Percentiles rank a stretch among this genome's conserved stretches.
These are phyloP conservation scores for Aspergillus biplanus DNA, from an alignment of 495 filamentous ascomycete genomes.

Conservation along the genomic window DNA sequence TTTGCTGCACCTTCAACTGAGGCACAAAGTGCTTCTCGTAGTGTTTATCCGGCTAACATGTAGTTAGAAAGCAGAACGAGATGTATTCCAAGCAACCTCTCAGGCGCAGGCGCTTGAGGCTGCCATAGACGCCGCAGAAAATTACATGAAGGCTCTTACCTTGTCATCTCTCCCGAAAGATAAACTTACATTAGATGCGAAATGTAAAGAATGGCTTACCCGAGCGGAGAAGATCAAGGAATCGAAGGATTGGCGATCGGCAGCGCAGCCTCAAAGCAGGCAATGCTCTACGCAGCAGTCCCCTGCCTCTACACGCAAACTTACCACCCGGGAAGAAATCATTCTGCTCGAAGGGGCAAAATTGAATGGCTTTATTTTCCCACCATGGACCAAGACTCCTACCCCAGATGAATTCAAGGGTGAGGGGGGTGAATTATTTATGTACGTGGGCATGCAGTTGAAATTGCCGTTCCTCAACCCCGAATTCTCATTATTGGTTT, in stretches of 20 bases:
- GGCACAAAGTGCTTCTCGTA: background rate
- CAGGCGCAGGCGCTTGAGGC: slow-evolving; percentile 71
- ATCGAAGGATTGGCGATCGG: slow-evolving; percentile 40
- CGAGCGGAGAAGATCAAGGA: slow-evolving; percentile 75
- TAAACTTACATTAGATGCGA: slow-evolving; percentile 60
- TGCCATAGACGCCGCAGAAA: slow-evolving; percentile 73
- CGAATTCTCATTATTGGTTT: background rate
- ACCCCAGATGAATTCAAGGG: slow-evolving; percentile 54
- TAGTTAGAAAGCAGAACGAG: slow-evolving; percentile 63
- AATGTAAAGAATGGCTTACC: slow-evolving; percentile 67
- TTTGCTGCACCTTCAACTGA: background rate
- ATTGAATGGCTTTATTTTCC: slow-evolving; percentile 79
- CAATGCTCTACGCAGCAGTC: slow-evolving; percentile 28
- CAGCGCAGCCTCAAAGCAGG: slow-evolving; percentile 24
- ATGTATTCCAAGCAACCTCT: slow-evolving; percentile 55
- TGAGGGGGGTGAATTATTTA: slow-evolving; percentile 46
- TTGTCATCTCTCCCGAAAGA: slow-evolving; percentile 56
- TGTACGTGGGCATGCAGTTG: slow-evolving; percentile 46
- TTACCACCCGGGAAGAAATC: slow-evolving; percentile 74
- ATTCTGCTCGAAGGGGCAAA: slow-evolving; percentile 77
- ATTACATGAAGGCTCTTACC: slow-evolving; percentile 74
- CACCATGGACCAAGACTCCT: slow-evolving; percentile 74
- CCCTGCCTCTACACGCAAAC: slow-evolving; percentile 58
- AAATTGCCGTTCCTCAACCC: background rate
- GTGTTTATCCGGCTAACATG: slow-evolving; percentile 24